phyloP scores from a whole-genome alignment of 495 filamentous ascomycete species.

The Aeminium ludgeri region DNA sequence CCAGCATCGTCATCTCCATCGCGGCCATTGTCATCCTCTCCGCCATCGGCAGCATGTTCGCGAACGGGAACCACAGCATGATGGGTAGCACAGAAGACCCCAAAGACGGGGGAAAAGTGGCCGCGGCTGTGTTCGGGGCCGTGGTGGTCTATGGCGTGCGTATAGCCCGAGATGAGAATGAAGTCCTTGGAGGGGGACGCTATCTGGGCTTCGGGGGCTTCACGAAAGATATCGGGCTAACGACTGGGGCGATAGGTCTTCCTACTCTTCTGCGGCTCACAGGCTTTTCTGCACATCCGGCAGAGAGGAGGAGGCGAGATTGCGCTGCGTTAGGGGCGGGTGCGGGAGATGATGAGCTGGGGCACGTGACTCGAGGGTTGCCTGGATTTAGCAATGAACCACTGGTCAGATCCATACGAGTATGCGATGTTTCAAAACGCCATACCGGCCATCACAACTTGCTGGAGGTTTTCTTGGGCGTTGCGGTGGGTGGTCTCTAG shows the following conservation, averaged over 20 bases:
- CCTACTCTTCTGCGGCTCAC: constrained; percentile 75
- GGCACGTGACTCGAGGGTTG: too few species aligned
- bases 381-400: too few species aligned
- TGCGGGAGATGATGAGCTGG: too few species aligned
- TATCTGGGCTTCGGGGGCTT: background rate
- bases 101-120: constrained; percentile 55
- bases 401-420: too few species aligned
- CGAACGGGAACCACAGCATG: constrained; percentile 58
- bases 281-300: constrained; percentile 64
- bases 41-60: constrained; percentile 63
- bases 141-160: constrained; percentile 74
- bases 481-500: too few species aligned
- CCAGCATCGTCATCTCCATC: constrained; percentile 68
- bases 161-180: constrained; percentile 11
- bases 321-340: constrained; percentile 32
- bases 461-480: too few species aligned
- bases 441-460: too few species aligned
- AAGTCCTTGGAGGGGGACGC: too few species aligned
- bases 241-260: constrained; percentile 41
- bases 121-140: constrained; percentile 65
- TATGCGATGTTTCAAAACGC: too few species aligned
- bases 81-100: constrained; percentile 53
- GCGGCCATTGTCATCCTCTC: constrained; percentile 82
- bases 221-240: constrained; percentile 3
- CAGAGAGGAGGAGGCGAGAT: constrained; percentile 68